phyloP scores from a whole-genome alignment of 2,329 filamentous ascomycete species.

The Lanzia echinophila region DNA sequence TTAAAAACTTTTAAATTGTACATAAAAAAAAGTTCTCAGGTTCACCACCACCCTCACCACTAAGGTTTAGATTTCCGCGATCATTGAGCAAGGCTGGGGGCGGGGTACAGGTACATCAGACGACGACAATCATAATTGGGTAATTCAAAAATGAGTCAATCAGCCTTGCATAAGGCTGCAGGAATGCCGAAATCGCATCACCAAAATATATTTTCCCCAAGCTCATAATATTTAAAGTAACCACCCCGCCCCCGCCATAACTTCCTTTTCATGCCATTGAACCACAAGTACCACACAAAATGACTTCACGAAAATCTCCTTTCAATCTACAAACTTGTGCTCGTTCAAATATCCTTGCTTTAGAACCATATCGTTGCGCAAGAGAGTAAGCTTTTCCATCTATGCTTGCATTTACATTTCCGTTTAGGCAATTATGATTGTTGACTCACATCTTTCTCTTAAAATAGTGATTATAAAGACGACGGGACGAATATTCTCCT shows the following conservation, averaged over 20 bases:
- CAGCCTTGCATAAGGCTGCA: slow-evolving; percentile 1
- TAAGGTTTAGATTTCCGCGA: too few species aligned
- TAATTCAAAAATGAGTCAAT: too few species aligned
- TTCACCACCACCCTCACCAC: too few species aligned
- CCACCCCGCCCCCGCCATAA: neutral
- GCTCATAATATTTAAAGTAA: too few species aligned
- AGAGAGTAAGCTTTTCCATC: slow-evolving; percentile 79
- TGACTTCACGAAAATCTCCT: slow-evolving; percentile 39
- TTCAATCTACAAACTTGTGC: slow-evolving; percentile 72
- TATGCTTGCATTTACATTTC: neutral
- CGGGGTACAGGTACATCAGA: too few species aligned
- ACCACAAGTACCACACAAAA: slow-evolving; percentile 10
- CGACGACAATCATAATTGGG: too few species aligned
- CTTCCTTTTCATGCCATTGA: neutral
- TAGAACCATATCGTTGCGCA: slow-evolving; percentile 75
- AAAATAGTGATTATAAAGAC: slow-evolving; percentile 94
- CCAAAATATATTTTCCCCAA: slow-evolving; percentile 11
- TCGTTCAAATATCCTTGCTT: slow-evolving; percentile 66
- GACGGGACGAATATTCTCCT: slow-evolving; percentile 93
- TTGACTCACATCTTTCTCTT: slow-evolving; percentile 28
- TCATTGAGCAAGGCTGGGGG: too few species aligned
- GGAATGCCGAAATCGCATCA: slow-evolving; percentile 2
- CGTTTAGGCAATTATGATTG: neutral
- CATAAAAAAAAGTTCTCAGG: too few species aligned
- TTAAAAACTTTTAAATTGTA: too few species aligned